These are phyloP conservation scores for Gossypium arboreum DNA, from an alignment of 345 rosid species.

Conservation along the genomic window DNA sequence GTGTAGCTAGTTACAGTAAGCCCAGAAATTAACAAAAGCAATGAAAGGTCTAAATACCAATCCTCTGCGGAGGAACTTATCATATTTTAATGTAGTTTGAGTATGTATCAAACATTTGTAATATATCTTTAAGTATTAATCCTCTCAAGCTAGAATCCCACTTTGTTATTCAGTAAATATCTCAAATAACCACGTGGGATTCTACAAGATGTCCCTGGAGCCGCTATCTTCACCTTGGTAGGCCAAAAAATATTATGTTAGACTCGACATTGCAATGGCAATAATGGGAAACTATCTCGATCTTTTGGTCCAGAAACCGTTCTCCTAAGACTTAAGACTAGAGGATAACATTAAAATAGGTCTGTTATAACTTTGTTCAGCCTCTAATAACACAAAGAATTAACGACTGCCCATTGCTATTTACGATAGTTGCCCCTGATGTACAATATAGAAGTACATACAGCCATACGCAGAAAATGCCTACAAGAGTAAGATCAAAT, in stretches of 20 bases:
- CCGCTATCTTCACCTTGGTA: neutral
- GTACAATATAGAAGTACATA: slow-evolving; percentile 4
- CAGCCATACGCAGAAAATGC: neutral
- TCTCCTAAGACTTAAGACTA: neutral
- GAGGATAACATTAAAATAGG: slow-evolving; percentile 3
- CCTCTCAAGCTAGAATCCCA: neutral
- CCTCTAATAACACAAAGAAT: neutral
- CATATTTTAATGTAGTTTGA: neutral
- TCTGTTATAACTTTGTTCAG: neutral
- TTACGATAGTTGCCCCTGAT: neutral
- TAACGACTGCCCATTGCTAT: neutral
- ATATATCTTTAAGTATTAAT: neutral
- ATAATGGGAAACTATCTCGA: neutral
- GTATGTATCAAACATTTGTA: neutral
- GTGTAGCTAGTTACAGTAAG: neutral
- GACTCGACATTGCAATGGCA: neutral
- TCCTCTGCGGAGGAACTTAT: neutral
- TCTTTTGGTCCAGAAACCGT: neutral
- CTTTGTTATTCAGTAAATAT: neutral
- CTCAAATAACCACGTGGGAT: neutral
- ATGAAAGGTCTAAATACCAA: neutral
- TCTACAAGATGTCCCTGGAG: neutral
- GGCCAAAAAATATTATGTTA: neutral
- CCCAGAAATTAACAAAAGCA: neutral
- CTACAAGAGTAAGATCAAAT: neutral